These are phyloP conservation scores for Cutaneotrichosporon mucoides DNA, from an alignment of 1,284 basidiomycete genomes.

Conservation along the genomic window DNA sequence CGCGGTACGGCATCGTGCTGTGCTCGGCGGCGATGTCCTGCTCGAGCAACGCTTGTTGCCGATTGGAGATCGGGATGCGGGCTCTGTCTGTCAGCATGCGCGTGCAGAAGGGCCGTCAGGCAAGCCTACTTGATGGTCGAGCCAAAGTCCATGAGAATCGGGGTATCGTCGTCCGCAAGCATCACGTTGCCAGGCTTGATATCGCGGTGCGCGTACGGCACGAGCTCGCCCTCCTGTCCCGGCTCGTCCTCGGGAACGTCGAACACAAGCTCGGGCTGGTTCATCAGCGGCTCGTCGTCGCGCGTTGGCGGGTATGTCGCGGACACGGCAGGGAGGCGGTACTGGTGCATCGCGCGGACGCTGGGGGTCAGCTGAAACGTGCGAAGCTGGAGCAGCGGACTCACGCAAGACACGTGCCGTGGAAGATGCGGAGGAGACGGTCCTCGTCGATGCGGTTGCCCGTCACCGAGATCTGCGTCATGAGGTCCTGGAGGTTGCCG, in stretches of 20 bases:
- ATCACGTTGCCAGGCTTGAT: slow-evolving; percentile 97
- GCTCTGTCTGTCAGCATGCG: slow-evolving; percentile 26
- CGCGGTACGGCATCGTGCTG: slow-evolving; percentile 93
- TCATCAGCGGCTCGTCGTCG: slow-evolving; percentile 34
- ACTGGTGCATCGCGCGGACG: slow-evolving; percentile 88
- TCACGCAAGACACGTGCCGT: slow-evolving; percentile 81
- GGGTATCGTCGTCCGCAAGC: slow-evolving; percentile 85
- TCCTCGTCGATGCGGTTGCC: slow-evolving; percentile 79
- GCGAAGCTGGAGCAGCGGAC: slow-evolving; percentile 9
- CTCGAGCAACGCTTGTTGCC: slow-evolving; percentile 79
- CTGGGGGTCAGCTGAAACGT: slow-evolving; percentile 21
- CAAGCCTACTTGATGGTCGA: slow-evolving; percentile 55
- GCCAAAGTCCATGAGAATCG: slow-evolving; percentile 98
- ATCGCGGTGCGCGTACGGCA: slow-evolving; percentile 95
- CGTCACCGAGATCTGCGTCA: slow-evolving; percentile 80
- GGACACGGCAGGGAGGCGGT: slow-evolving; percentile 51
- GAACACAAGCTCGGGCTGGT: slow-evolving; percentile 52
- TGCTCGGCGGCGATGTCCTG: slow-evolving; percentile 91
- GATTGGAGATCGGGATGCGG: slow-evolving; percentile 55
- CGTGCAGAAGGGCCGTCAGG: not conserved
- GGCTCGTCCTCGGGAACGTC: slow-evolving; percentile 67
- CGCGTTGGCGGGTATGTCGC: slow-evolving; percentile 29
- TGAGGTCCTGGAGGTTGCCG: slow-evolving; percentile 92
- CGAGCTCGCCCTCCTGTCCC: slow-evolving; percentile 51
- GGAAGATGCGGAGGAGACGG: slow-evolving; percentile 83